Conservation (phyloP, 257 asterid species). For the Nicotiana otophora region DNA sequence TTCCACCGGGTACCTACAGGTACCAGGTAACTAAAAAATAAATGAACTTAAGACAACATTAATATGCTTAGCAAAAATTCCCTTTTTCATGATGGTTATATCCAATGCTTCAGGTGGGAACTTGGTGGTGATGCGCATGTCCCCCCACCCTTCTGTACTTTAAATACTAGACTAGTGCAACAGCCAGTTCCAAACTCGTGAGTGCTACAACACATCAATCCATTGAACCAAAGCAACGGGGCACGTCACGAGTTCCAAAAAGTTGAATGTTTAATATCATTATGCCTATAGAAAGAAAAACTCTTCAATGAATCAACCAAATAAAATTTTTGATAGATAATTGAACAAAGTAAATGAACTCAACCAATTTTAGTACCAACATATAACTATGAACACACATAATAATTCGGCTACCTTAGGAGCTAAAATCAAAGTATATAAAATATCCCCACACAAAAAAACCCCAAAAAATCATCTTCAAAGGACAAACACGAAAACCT, state of each 20-base stretch:
- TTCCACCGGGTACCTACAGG: too few species aligned
- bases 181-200: neutral
- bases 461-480: neutral
- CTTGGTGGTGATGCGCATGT: too few species aligned
- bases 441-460: too few species aligned
- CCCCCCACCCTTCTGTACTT: neutral
- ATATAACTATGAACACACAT: neutral
- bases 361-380: neutral
- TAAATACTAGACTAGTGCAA: neutral
- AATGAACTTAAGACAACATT: neutral
- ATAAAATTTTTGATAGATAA: too few species aligned
- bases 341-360: neutral
- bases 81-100: too few species aligned
- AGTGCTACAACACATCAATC: neutral
- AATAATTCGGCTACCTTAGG: neutral
- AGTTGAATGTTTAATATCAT: neutral
- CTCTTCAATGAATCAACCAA: neutral
- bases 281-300: neutral
- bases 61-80: too few species aligned
- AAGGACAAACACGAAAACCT: neutral
- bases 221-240: neutral
- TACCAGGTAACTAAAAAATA: too few species aligned
- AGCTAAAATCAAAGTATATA: neutral
- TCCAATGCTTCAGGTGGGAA: too few species aligned
- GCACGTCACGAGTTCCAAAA: neutral